Base-by-base conservation (phyloP, 2,329 filamentous ascomycete genomes). In the Penicillium sp. region DNA sequence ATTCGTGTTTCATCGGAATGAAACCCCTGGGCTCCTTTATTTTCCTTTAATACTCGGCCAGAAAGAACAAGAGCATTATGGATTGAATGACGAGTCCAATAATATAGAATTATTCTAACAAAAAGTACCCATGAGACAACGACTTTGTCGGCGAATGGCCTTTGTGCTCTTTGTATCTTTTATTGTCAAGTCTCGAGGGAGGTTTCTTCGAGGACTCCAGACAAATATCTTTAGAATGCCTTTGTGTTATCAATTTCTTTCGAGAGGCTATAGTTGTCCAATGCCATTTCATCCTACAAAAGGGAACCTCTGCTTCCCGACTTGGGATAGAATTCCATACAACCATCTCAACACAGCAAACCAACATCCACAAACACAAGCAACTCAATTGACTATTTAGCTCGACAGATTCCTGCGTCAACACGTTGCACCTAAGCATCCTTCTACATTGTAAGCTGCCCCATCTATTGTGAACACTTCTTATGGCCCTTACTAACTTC, bases 111-210 rank as follows among this genome's bases (percentile, higher is more conserved):
- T 6, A 3, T 7, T 27, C 25, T 21, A 2, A 55, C 27, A n/a
- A 19, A 47, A 45, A 4, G 12, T 25, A 15, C 13, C 5, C 19
- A 27, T 19, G 19, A 19, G 7, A 37, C 41, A 53, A 37, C 10
- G 19, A 25, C 43, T 21, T 43, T 50, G 29, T 27, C 13, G 5
- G 27, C n/a, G 5, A 42, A 33, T 43, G 10, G 13, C 45, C 27
- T 42, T 50, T 55, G 17, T 42, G 35, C 13, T 42, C 45, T 55
- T 55, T 55, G 27, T 50, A n/a, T 8, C 10, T 13, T 35, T 27
- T 35, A 17, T 21, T 45, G 2, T 54, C 33, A 31, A 38, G 29
- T 37, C 23, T 54, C 41, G 50, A 53, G 46, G 17, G n/a, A 7
- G 4, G 8, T 40, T 12, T 2, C n/a, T 38, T 54, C 25, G 21